These are phyloP conservation scores for Stephania cephalantha DNA, from an alignment of 164 flowering plant genomes.

Conservation along the genomic window DNA sequence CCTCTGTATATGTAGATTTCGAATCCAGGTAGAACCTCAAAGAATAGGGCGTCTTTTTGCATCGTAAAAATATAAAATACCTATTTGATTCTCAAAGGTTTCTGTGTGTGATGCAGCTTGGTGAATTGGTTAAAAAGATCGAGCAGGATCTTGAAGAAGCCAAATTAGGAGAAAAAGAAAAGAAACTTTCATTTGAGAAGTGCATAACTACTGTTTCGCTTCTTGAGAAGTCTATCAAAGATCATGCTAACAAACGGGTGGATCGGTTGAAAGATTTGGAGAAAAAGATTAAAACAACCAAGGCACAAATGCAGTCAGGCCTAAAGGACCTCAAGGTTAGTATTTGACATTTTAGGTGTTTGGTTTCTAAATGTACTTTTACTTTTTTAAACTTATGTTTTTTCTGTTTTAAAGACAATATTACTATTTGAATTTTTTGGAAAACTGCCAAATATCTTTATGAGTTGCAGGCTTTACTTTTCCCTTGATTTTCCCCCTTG, in stretches of 20 bases:
- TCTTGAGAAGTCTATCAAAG: slow-evolving; percentile 77
- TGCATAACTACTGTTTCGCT: slow-evolving; percentile 43
- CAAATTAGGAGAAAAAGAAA: slow-evolving; percentile 48
- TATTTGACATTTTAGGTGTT: slow-evolving; percentile 1
- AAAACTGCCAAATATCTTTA: neutral
- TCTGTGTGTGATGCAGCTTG: slow-evolving; percentile 42
- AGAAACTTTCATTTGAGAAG: slow-evolving; percentile 39
- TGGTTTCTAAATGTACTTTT: neutral
- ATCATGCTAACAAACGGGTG: slow-evolving; percentile 60
- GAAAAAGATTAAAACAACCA: slow-evolving; percentile 57
- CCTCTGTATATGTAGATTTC: neutral
- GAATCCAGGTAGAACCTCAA: neutral
- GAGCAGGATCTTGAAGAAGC: slow-evolving; percentile 81
- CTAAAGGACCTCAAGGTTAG: slow-evolving; percentile 80
- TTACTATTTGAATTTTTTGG: neutral
- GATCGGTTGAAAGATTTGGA: slow-evolving; percentile 71
- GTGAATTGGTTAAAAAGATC: slow-evolving; percentile 64
- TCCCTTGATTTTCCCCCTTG: neutral
- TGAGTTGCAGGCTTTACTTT: neutral
- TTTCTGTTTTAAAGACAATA: neutral
- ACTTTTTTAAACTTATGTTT: neutral
- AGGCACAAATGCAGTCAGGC: slow-evolving; percentile 64
- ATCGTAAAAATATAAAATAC: neutral
- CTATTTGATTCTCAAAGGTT: slow-evolving; percentile 1
- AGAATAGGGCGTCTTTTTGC: neutral